phyloP scores from a whole-genome alignment of 2,329 filamentous ascomycete species.

The Fusarium hainanense region DNA sequence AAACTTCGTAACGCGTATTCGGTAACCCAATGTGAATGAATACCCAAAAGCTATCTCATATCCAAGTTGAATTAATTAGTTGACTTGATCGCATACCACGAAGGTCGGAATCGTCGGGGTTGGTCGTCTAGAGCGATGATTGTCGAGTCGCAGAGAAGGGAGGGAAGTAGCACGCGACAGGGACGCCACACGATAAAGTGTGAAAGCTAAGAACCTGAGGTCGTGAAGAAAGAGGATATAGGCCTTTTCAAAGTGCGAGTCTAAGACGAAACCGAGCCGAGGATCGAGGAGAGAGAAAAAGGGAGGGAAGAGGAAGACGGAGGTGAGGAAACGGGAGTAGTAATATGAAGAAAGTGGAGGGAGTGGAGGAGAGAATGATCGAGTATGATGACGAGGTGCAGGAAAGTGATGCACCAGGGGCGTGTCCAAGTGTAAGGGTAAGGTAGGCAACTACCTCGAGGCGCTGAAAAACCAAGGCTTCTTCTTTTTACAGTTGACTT shows the following conservation, averaged over 20 bases:
- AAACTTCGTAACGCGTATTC: constrained; percentile 33
- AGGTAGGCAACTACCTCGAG: constrained; percentile 22
- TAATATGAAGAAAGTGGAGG: constrained; percentile 41
- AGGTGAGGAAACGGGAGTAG: constrained; percentile 40
- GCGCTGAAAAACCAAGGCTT: constrained; percentile 29
- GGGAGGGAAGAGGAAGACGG: constrained; percentile 28
- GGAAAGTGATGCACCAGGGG: constrained; percentile 34
- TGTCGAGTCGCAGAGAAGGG: constrained; percentile 42
- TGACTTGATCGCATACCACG: constrained; percentile 37
- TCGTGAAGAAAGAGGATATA: constrained; percentile 24
- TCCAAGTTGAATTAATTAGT: constrained; percentile 44
- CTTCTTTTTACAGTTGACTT: constrained; percentile 37
- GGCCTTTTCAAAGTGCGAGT: constrained; percentile 35
- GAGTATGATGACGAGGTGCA: constrained; percentile 47
- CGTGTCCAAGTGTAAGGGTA: constrained; percentile 34
- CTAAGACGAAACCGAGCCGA: constrained; percentile 40
- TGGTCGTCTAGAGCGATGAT: constrained; percentile 37
- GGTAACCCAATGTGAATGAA: constrained; percentile 47
- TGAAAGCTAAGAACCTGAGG: constrained; percentile 31
- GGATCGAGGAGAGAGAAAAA: constrained; percentile 31
- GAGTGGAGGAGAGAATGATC: constrained; percentile 43
- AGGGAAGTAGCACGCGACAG: constrained; percentile 43
- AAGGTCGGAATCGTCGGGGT: constrained; percentile 32
- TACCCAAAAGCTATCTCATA: constrained; percentile 54
- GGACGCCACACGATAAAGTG: constrained; percentile 38